These are phyloP conservation scores for Ophiostoma perfectum DNA, from an alignment of 2,329 filamentous ascomycete genomes.

Conservation along the genomic window DNA sequence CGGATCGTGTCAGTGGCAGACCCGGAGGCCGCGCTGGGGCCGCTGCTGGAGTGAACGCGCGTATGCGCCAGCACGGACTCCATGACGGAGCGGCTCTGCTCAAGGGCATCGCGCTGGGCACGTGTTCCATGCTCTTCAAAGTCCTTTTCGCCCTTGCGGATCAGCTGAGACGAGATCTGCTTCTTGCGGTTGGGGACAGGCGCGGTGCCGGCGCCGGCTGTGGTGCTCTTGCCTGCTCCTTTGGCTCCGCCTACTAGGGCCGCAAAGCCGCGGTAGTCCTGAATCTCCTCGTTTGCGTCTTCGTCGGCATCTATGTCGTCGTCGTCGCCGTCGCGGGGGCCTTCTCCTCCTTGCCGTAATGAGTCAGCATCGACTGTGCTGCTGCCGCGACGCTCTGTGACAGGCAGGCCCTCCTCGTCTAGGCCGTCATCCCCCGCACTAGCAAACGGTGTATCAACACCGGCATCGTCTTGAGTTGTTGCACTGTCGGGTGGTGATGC, in stretches of 20 bases:
- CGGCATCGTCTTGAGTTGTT: no score
- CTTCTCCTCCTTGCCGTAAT: background rate
- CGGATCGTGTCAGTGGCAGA: slow-evolving; percentile 53
- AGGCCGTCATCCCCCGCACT: no score
- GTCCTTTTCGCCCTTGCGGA: slow-evolving; percentile 93
- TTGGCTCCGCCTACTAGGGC: slow-evolving; percentile 33
- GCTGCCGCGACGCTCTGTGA: no score
- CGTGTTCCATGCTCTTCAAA: slow-evolving; percentile 89
- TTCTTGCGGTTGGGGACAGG: slow-evolving; percentile 39
- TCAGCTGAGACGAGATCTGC: slow-evolving; percentile 55
- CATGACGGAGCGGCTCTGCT: slow-evolving; percentile 80
- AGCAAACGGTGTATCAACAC: no score
- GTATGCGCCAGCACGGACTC: slow-evolving; percentile 77
- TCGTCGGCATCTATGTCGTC: slow-evolving; percentile 29
- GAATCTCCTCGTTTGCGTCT: slow-evolving; percentile 50
- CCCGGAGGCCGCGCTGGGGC: background rate
- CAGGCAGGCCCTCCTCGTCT: no score
- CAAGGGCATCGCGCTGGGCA: slow-evolving; percentile 70
- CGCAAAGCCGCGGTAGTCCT: slow-evolving; percentile 75
- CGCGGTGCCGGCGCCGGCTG: background rate
- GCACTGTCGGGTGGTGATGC: no score
- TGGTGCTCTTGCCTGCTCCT: background rate
- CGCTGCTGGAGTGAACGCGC: slow-evolving; percentile 58
- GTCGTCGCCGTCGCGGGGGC: background rate
- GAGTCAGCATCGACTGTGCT: background rate